Evolutionary conservation across 2,329 filamentous ascomycete species (phyloP).

Genomic region (Trichoderma brevicompactum): DNA sequence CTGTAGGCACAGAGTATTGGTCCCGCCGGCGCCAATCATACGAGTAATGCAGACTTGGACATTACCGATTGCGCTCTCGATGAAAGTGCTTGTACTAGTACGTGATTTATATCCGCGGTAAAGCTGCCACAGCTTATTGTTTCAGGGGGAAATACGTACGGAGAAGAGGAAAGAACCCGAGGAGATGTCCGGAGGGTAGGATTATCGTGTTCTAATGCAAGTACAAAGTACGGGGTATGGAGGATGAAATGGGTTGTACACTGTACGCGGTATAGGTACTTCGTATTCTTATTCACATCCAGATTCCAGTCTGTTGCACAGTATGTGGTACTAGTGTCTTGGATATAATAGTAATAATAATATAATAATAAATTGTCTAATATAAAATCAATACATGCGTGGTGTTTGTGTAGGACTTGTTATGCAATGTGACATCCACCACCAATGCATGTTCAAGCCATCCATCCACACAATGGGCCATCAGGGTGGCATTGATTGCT

Average conservation of each 20-base stretch:
- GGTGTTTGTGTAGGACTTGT: neutral
- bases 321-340: no score
- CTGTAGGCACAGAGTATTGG: neutral
- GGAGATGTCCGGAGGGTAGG: conserved; percentile 6
- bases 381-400: neutral
- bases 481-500: neutral
- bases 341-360: neutral
- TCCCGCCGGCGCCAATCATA: neutral
- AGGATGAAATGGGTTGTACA: no score
- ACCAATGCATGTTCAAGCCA: neutral
- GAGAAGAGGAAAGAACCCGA: neutral
- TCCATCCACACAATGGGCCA: neutral
- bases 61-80: no score
- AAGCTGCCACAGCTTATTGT: neutral
- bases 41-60: neutral
- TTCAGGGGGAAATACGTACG: neutral
- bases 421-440: neutral
- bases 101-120: neutral
- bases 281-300: conserved; percentile 11
- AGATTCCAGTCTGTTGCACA: no score
- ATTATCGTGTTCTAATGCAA: neutral
- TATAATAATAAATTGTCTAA: neutral
- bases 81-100: neutral
- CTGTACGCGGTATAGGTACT: neutral
- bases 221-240: no score